Conservation (phyloP, 371 early-diverging fungal genomes). For the Actinomucor elegans region DNA sequence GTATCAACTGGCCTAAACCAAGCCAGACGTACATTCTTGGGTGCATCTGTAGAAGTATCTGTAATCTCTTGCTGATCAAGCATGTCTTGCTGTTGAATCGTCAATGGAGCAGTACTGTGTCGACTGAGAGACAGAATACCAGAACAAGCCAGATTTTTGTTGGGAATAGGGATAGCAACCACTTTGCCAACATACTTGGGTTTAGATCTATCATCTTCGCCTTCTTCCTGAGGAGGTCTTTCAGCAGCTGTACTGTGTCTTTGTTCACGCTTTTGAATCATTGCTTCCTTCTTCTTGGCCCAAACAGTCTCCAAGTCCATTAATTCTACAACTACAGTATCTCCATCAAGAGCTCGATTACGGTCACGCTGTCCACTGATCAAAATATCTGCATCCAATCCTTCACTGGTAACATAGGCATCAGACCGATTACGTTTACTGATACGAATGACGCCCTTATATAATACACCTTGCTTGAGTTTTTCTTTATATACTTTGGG, state of each 20-base stretch:
- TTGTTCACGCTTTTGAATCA: constrained; percentile 11
- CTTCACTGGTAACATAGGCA: constrained; percentile 65
- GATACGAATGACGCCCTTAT: constrained; percentile 62
- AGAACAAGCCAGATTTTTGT: constrained; percentile 44
- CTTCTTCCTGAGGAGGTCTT: constrained; percentile 20
- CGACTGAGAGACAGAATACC: constrained; percentile 19
- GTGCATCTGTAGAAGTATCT: background rate
- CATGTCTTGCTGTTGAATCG: background rate
- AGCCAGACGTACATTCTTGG: constrained; percentile 3
- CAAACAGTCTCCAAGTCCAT: constrained; percentile 50
- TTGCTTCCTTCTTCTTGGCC: constrained; percentile 22
- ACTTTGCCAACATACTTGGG: constrained; percentile 34
- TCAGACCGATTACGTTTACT: constrained; percentile 63
- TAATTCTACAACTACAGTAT: constrained; percentile 64
- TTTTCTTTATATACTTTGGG: constrained; percentile 18
- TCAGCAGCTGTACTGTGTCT: constrained; percentile 3
- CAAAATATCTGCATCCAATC: constrained; percentile 51
- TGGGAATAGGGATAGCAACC: constrained; percentile 49
- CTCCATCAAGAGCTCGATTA: constrained; percentile 82
- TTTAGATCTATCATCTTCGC: constrained; percentile 17
- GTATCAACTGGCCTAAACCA: constrained; percentile 64
- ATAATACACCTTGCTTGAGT: constrained; percentile 10
- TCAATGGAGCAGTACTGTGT: background rate
- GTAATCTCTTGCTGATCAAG: background rate
- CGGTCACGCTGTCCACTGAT: constrained; percentile 57